Conservation (phyloP, 495 filamentous ascomycete genomes). For the Penicillium malachiteum region DNA sequence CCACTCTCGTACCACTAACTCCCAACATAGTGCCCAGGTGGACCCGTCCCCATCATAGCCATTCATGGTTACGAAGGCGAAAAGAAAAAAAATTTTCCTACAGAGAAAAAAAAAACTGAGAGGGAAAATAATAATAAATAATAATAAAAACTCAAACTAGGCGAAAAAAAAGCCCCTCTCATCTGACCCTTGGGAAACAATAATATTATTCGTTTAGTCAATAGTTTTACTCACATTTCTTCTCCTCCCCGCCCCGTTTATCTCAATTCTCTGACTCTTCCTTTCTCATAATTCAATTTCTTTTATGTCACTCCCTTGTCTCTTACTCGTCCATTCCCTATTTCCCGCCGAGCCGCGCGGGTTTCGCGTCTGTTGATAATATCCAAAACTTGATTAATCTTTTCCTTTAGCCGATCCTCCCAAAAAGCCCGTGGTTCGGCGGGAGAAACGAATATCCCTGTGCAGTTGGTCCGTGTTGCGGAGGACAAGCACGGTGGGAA, state of each 20-base stretch:
- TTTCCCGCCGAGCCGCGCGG: slow-evolving; percentile 48
- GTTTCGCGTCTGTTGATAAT: slow-evolving; percentile 37
- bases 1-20: slow-evolving; percentile 2
- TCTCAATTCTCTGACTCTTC: slow-evolving; percentile 36
- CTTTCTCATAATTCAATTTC: slow-evolving; percentile 41
- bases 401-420: slow-evolving; percentile 5
- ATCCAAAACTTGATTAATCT: slow-evolving; percentile 2
- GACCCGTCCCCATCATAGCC: slow-evolving; percentile 19
- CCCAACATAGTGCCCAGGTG: slow-evolving; percentile 1
- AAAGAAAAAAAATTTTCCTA: slow-evolving; percentile 4
- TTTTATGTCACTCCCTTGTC: slow-evolving; percentile 45
- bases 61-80: slow-evolving; percentile 10
- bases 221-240: slow-evolving; percentile 23
- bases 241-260: slow-evolving; percentile 28
- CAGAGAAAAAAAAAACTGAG: background rate
- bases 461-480: slow-evolving; percentile 11
- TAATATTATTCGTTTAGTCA: slow-evolving; percentile 42
- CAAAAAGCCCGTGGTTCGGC: slow-evolving; percentile 14
- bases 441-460: slow-evolving; percentile 14
- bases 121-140: slow-evolving; percentile 4
- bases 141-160: slow-evolving; percentile 7
- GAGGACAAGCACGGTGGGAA: slow-evolving; percentile 4
- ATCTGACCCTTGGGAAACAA: slow-evolving; percentile 11
- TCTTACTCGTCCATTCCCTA: slow-evolving; percentile 38
- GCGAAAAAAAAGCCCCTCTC: slow-evolving; percentile 18